These are phyloP conservation scores for Purpureocillium takamizusanense DNA, from an alignment of 2,329 filamentous ascomycete genomes.

Conservation along the genomic window DNA sequence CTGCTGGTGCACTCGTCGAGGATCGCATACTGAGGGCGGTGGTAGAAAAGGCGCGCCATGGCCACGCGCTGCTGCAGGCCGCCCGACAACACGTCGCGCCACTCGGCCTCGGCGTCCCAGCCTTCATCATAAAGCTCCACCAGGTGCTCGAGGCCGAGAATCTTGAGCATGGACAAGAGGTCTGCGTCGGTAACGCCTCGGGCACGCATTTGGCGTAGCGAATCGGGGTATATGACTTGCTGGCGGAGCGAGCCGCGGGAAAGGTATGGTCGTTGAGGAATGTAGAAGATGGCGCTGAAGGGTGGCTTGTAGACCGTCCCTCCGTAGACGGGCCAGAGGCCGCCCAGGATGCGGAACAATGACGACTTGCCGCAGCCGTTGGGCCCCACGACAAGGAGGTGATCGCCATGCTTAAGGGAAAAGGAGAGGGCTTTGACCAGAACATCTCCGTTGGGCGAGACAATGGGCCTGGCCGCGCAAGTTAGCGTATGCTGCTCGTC, in stretches of 20 bases:
- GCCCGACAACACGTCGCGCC: conserved; percentile 87
- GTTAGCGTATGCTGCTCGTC: conserved; percentile 8
- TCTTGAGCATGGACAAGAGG: conserved; percentile 64
- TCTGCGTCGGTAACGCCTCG: conserved; percentile 77
- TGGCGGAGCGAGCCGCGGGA: conserved; percentile 87
- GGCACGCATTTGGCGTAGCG: conserved; percentile 74
- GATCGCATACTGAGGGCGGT: conserved; percentile 86
- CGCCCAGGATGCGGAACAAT: conserved; percentile 90
- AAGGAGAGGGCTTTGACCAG: conserved; percentile 82
- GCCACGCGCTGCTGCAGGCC: conserved; percentile 93
- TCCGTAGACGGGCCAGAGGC: conserved; percentile 95
- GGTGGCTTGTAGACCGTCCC: conserved; percentile 87
- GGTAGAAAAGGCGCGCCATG: conserved; percentile 93
- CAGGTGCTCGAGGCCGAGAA: conserved; percentile 75
- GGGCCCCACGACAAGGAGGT: conserved; percentile 88
- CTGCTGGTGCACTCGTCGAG: conserved; percentile 93
- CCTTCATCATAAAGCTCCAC: conserved; percentile 67
- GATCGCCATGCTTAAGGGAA: conserved; percentile 74
- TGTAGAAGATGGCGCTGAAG: conserved; percentile 94
- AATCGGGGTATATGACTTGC: conserved; percentile 95
- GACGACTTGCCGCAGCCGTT: conserved; percentile 97
- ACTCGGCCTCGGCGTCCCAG: conserved; percentile 93
- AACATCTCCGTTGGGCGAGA: conserved; percentile 93
- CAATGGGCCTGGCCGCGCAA: conserved; percentile 56
- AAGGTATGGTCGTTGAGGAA: conserved; percentile 90